Evolutionary conservation across 495 filamentous ascomycete species (phyloP), one percentile per base, ranked within the genome.

Genomic region (Trichoderma gamsii): DNA sequence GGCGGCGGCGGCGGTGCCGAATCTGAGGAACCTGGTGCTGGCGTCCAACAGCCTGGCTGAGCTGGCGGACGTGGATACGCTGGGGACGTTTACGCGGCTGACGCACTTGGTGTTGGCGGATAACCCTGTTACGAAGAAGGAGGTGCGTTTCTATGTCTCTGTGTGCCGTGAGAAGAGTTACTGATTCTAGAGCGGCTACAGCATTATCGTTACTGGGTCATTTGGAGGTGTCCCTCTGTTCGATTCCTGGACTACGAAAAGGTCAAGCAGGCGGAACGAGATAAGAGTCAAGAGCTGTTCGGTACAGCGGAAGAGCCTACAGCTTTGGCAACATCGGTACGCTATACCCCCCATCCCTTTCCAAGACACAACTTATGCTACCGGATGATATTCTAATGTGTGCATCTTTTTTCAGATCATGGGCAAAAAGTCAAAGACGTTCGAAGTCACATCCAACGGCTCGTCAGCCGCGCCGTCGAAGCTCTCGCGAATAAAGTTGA

Each of bases 221-320:
- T 99, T 73, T 97, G 90, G 90, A 85, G 89, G 61, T 89, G 88
- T 72, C 92, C 93, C 4, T 83, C 82, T 25, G 86, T 99, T 29
- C 89, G 93, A 44, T 97, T 97, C 81, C 83, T 99, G 61, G 96
- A 99, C 80, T 97, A 92, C 77, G 85, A 87, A 66, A 96, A 95
- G 79, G 92, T 98, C 41, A 96, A 92, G 75, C 86, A 93, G 63
- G 87, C 81, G 2, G 96, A 99, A 81, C 88, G 93, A 21, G 75
- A 82, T 63, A 82, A 85, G 70, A 92, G 93, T 0, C 81, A 77
- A 44, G 88, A 92, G 75, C 83, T 97, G 1, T 98, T 98, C 74
- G 95, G 95, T 66, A 92, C 88, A 0, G 71, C 75, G 2, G 83
- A 89, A 51, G 85, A 89, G 70, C 95, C 93, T 3, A 91, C 92